A percentile compares a stretch with the other conserved stretches of the same genome.
These are phyloP conservation scores for Lactifluus hygrophoroides DNA, from an alignment of 768 basidiomycete species.

Conservation along the genomic window DNA sequence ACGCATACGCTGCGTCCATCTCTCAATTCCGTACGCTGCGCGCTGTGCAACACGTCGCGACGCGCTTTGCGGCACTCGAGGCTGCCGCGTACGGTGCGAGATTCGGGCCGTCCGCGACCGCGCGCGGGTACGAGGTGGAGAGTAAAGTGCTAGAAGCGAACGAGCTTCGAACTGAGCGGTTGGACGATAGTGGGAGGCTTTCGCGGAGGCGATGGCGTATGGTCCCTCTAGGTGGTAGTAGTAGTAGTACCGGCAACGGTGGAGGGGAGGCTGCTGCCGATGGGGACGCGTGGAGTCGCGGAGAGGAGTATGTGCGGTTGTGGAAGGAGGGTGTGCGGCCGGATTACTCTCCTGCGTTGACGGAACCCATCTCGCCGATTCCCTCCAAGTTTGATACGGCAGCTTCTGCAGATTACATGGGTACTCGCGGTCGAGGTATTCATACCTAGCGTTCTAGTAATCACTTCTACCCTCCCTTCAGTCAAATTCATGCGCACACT, in stretches of 20 bases:
- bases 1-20: conserved; percentile 74
- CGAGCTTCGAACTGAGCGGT: conserved; percentile 44
- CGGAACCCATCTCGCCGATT: conserved; percentile 26
- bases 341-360: conserved; percentile 50
- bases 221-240: conserved; percentile 18
- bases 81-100: conserved; percentile 65
- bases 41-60: conserved; percentile 73
- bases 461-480: not conserved
- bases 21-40: conserved; percentile 85
- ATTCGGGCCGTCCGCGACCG: conserved; percentile 53
- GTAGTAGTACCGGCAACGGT: not conserved
- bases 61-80: conserved; percentile 68
- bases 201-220: conserved; percentile 75
- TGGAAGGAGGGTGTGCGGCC: conserved; percentile 67
- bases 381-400: not conserved
- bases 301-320: conserved; percentile 59
- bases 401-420: conserved; percentile 1
- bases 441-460: not conserved
- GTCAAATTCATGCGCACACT: not conserved
- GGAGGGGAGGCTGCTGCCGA: conserved; percentile 14
- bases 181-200: conserved; percentile 48
- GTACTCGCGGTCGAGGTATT: not conserved
- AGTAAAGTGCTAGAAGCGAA: conserved; percentile 52
- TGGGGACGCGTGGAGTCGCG: conserved; percentile 58
- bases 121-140: conserved; percentile 53